phyloP scores from a whole-genome alignment of 495 filamentous ascomycete genomes.

The Lichina pygmaea region DNA sequence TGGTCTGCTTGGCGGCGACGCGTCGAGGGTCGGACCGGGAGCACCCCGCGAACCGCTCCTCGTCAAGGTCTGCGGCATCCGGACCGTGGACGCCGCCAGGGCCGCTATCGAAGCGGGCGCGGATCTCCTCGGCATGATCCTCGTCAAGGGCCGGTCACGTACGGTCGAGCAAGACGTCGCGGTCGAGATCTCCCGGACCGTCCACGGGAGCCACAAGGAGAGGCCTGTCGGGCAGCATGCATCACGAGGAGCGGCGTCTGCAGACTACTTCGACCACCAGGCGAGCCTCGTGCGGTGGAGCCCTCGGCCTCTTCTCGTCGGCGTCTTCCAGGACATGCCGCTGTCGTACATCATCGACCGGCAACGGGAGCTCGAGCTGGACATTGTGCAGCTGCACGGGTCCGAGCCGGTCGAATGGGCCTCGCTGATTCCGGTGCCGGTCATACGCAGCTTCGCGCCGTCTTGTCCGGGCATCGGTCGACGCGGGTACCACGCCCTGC shows the following conservation, averaged over 20 bases:
- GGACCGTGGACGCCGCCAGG: constrained; percentile 52
- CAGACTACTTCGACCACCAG: constrained; percentile 38
- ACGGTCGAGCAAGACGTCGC: constrained; percentile 53
- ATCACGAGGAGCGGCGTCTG: not conserved
- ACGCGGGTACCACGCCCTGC: constrained; percentile 57
- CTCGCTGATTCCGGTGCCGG: constrained; percentile 58
- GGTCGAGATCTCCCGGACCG: constrained; percentile 46
- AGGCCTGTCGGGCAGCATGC: not conserved
- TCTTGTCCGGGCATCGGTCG: constrained; percentile 39
- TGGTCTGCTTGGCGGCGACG: constrained; percentile 39
- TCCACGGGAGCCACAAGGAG: constrained; percentile 27
- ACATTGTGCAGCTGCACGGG: constrained; percentile 81
- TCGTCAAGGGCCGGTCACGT: constrained; percentile 56
- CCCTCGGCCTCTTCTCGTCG: constrained; percentile 53
- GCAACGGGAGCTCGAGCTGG: constrained; percentile 51
- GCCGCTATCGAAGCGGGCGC: constrained; percentile 69
- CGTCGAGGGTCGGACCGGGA: not conserved
- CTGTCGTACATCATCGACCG: constrained; percentile 52
- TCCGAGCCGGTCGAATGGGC: constrained; percentile 84
- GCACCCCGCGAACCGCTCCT: constrained; percentile 14
- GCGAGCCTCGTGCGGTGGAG: constrained; percentile 21
- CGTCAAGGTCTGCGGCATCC: constrained; percentile 94
- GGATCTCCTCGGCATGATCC: constrained; percentile 78
- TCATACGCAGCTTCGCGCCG: constrained; percentile 59
- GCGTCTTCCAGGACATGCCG: constrained; percentile 83